A percentile compares a stretch with the other conserved stretches of the same genome.
These are phyloP conservation scores for Cryphonectria naterciae DNA, from an alignment of 2,329 filamentous ascomycete species.

Conservation along the genomic window DNA sequence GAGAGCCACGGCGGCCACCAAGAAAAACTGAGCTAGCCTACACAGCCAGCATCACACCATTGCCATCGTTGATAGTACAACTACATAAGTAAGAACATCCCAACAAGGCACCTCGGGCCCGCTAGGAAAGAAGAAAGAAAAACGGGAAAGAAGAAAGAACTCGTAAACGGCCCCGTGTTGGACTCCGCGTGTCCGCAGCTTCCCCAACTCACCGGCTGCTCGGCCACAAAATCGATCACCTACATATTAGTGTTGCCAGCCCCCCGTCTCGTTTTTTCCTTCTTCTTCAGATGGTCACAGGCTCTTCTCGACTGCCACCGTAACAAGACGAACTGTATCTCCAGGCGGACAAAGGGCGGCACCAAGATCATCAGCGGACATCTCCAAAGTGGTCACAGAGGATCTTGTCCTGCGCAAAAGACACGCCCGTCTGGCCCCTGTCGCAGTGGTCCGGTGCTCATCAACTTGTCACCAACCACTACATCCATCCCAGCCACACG, in stretches of 20 bases:
- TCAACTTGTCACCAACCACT: slow-evolving; percentile 18
- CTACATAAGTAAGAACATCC: neutral
- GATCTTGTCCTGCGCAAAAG: neutral
- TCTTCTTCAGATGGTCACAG: neutral
- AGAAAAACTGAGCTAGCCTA: slow-evolving; percentile 4
- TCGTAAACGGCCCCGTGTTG: slow-evolving; percentile 5
- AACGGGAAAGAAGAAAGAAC: neutral
- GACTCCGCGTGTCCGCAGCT: slow-evolving; percentile 6
- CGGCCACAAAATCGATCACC: neutral
- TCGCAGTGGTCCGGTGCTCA: slow-evolving; percentile 10
- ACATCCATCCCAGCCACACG: slow-evolving; percentile 34
- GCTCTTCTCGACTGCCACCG: neutral
- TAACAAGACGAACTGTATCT: neutral
- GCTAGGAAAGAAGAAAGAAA: neutral
- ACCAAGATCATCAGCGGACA: neutral
- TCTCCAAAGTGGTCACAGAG: neutral
- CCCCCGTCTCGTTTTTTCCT: neutral
- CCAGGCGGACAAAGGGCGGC: neutral
- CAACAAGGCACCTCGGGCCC: neutral
- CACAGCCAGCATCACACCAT: slow-evolving; percentile 12
- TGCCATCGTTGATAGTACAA: slow-evolving; percentile 2
- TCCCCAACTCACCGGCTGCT: slow-evolving; percentile 1
- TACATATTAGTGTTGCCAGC: neutral
- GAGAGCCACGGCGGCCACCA: neutral
- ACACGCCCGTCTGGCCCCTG: neutral